A percentile compares a stretch with the other conserved stretches of the same genome.
Evolutionary conservation across 1,284 basidiomycete species (phyloP).

Genomic region (Tremellales sp.): DNA sequence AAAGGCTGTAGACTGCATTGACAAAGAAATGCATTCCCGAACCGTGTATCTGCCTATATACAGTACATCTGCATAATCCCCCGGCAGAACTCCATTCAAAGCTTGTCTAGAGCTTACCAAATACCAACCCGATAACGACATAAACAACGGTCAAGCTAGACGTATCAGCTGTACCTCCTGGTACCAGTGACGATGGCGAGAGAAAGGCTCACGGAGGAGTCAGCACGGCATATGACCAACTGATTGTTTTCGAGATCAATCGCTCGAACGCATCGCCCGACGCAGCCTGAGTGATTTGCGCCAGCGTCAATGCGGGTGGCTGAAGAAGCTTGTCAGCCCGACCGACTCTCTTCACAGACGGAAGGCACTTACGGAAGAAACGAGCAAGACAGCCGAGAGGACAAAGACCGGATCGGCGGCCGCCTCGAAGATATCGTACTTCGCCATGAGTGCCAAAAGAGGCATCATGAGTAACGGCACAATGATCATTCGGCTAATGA

Average conservation of each 20-base stretch:
- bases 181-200: neutral
- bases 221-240: conserved; percentile 54
- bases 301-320: conserved; percentile 49
- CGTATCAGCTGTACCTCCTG: neutral
- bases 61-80: no score
- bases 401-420: conserved; percentile 50
- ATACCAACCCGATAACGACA: conserved; percentile 64
- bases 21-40: no score
- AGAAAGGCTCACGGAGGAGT: conserved; percentile 67
- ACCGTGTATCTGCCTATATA: no score
- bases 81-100: no score
- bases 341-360: conserved; percentile 58
- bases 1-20: no score
- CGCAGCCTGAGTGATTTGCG: conserved; percentile 79
- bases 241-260: conserved; percentile 61
- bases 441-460: conserved; percentile 61
- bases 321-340: conserved; percentile 8
- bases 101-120: conserved; percentile 35
- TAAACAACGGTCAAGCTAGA: conserved; percentile 60
- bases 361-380: conserved; percentile 56
- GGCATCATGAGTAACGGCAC: conserved; percentile 75
- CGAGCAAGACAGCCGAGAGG: conserved; percentile 67
- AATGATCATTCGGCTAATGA: conserved; percentile 71
- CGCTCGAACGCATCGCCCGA: conserved; percentile 86
- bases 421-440: conserved; percentile 57